Percentiles rank a stretch among this genome's conserved stretches.
These are phyloP conservation scores for Pseudogymnoascus sp. DNA, from an alignment of 2,329 filamentous ascomycete genomes.

Conservation along the genomic window DNA sequence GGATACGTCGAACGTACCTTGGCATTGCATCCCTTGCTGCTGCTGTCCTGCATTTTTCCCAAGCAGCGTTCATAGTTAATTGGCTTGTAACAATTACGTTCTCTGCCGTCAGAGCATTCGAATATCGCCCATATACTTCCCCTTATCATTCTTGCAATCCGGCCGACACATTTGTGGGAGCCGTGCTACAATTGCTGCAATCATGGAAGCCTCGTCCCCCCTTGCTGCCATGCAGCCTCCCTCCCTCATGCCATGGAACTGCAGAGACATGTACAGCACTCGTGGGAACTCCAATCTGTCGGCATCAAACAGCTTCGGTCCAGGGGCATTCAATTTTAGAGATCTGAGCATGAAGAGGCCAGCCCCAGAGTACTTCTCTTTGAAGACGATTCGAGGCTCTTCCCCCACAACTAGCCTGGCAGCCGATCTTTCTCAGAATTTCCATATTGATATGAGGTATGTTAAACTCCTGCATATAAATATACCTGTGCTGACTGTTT, in stretches of 20 bases:
- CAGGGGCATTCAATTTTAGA: constrained; percentile 68
- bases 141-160: background rate
- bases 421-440: constrained; percentile 93
- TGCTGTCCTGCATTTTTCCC: constrained; percentile 3
- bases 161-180: background rate
- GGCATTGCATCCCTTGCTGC: constrained; percentile 3
- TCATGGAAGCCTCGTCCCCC: constrained; percentile 90
- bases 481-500: constrained; percentile 33
- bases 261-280: constrained; percentile 45
- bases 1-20: constrained; percentile 7
- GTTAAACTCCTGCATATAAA: constrained; percentile 26
- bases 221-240: constrained; percentile 85
- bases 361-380: constrained; percentile 71
- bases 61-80: background rate
- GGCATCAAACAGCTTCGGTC: constrained; percentile 47
- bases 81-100: constrained; percentile 6
- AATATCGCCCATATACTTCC: constrained; percentile 1
- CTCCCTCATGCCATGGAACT: constrained; percentile 54
- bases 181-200: constrained; percentile 20
- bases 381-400: constrained; percentile 71
- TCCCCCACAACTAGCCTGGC: constrained; percentile 88
- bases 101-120: background rate
- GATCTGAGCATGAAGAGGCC: constrained; percentile 64
- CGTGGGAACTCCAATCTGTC: constrained; percentile 42
- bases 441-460: constrained; percentile 91